phyloP scores from a whole-genome alignment of 306 rosid genomes.

The Trifolium pratense region DNA sequence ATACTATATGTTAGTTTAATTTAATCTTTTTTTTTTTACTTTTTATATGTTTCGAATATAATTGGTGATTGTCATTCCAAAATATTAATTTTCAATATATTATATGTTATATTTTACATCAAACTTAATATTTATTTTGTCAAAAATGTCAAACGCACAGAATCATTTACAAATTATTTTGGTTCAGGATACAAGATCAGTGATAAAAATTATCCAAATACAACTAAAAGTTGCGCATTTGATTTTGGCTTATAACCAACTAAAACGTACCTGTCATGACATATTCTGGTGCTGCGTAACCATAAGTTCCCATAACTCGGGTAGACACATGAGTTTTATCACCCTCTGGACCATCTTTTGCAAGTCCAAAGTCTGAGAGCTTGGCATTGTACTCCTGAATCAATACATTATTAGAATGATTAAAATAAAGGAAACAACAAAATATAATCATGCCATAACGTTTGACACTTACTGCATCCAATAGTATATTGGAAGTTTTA shows the following conservation, averaged over 20 bases:
- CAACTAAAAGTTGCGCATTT: conserved; percentile 7
- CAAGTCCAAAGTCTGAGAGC: conserved; percentile 98
- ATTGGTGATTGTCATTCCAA: no score
- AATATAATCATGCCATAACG: not conserved
- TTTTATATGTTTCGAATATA: no score
- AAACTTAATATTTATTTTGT: no score
- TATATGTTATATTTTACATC: no score
- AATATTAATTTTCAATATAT: no score
- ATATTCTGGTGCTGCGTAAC: conserved; percentile 97
- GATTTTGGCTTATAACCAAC: conserved; percentile 20
- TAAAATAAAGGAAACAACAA: not conserved
- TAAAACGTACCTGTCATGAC: conserved; percentile 85
- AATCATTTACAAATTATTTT: not conserved
- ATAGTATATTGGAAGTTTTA: conserved; percentile 90
- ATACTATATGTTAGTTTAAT: no score
- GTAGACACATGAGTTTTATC: conserved; percentile 98
- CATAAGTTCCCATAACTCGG: conserved; percentile 98
- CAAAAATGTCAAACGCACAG: not conserved
- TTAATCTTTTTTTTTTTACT: no score
- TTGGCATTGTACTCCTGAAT: conserved; percentile 94
- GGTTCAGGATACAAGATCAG: not conserved
- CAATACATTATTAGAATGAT: conserved; percentile 42
- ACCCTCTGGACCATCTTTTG: conserved; percentile 98
- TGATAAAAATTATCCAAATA: not conserved
- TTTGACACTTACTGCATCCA: conserved; percentile 87